Evolutionary conservation across 1,139 yeast genomes (phyloP).

Genomic region (Candida albicans): DNA sequence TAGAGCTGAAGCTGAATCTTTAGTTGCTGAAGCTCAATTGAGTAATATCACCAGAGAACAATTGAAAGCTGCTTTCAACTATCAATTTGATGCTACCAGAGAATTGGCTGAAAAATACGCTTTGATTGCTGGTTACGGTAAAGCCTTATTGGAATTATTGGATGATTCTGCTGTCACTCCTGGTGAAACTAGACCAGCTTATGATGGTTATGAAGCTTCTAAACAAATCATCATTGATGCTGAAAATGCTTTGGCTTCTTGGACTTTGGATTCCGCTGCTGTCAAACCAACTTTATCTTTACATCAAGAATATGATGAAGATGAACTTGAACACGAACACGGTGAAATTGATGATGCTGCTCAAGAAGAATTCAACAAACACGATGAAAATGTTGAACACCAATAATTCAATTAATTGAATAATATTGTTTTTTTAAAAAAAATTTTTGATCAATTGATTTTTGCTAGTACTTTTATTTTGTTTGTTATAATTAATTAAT

Average conservation of each 20-base stretch:
- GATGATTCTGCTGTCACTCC: slow-evolving; percentile 98
- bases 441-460: neutral
- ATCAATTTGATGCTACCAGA: slow-evolving; percentile 94
- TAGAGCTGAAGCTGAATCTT: slow-evolving; percentile 97
- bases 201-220: slow-evolving; percentile 97
- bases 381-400: slow-evolving; percentile 24
- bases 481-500: no score
- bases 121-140: slow-evolving; percentile 97
- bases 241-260: slow-evolving; percentile 90
- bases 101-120: slow-evolving; percentile 97
- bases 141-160: slow-evolving; percentile 90
- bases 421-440: no score
- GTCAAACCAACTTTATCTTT: slow-evolving; percentile 92
- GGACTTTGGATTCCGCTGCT: slow-evolving; percentile 95
- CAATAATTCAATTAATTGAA: neutral
- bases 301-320: slow-evolving; percentile 73
- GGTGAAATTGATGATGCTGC: slow-evolving; percentile 55
- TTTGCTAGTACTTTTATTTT: neutral
- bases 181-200: slow-evolving; percentile 98
- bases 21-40: slow-evolving; percentile 98
- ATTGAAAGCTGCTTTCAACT: slow-evolving; percentile 95
- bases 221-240: slow-evolving; percentile 97
- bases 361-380: slow-evolving; percentile 43
- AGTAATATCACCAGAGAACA: slow-evolving; percentile 97
- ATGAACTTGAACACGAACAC: slow-evolving; percentile 57